Evolutionary conservation across 164 flowering plant species (phyloP).

Genomic region (Vitis cinerea): DNA sequence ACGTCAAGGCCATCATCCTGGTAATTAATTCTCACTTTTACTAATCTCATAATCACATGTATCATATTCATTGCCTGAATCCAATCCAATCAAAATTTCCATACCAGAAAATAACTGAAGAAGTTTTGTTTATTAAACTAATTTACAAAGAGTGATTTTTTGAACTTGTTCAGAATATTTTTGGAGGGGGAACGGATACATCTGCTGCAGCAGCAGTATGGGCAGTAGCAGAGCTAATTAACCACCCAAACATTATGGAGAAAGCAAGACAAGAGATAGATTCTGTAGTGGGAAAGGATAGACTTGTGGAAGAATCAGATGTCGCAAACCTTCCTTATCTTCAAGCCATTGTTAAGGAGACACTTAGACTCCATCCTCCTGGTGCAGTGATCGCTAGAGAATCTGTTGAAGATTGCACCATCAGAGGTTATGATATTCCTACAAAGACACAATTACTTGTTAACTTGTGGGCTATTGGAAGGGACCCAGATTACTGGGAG

Average conservation of each 20-base stretch:
- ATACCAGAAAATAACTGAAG: too few species aligned
- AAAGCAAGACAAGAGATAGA: slow-evolving; percentile 21
- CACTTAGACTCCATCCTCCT: slow-evolving; percentile 57
- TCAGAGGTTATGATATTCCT: slow-evolving; percentile 45
- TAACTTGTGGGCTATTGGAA: slow-evolving; percentile 56
- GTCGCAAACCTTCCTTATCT: slow-evolving; percentile 21
- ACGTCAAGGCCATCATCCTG: slow-evolving; percentile 21
- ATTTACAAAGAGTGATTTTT: too few species aligned
- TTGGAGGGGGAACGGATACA: slow-evolving; percentile 23
- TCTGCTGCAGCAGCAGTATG: slow-evolving; percentile 13
- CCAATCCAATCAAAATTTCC: too few species aligned
- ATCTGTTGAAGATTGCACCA: slow-evolving; percentile 30
- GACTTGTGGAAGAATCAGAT: slow-evolving; percentile 24
- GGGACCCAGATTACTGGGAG: slow-evolving; percentile 61
- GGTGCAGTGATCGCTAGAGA: slow-evolving; percentile 41
- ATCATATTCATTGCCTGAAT: too few species aligned
- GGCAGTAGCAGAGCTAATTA: slow-evolving; percentile 30
- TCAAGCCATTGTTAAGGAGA: slow-evolving; percentile 41
- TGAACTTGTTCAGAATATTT: slow-evolving; percentile 12
- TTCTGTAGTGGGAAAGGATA: slow-evolving; percentile 11
- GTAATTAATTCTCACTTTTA: slow-evolving; percentile 5
- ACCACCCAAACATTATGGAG: slow-evolving; percentile 18
- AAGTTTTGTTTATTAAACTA: too few species aligned
- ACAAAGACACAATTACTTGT: slow-evolving; percentile 40
- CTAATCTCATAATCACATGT: too few species aligned